These are phyloP conservation scores for Aspergillus sclerotioniger DNA, from an alignment of 495 filamentous ascomycete species.

Conservation along the genomic window DNA sequence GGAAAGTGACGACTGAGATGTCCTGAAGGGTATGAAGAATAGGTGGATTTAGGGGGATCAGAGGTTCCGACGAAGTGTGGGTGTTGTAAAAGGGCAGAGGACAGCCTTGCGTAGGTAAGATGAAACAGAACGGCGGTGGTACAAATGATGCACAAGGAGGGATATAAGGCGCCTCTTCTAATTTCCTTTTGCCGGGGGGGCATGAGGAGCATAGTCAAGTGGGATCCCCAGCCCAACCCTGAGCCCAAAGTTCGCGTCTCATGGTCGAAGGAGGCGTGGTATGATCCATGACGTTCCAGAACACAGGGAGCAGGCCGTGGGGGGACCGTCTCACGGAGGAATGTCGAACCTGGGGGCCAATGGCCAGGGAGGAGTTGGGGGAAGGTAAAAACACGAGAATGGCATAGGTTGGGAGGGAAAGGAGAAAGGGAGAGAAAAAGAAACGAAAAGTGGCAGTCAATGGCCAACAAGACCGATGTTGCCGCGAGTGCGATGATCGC, in stretches of 20 bases:
- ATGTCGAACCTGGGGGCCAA: slow-evolving; percentile 1
- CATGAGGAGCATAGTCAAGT: slow-evolving; percentile 4
- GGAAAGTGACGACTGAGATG: background rate
- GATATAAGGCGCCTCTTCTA: slow-evolving; percentile 4
- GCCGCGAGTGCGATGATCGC: slow-evolving; percentile 1
- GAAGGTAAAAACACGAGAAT: slow-evolving; percentile 5
- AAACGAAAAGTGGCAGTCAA: background rate
- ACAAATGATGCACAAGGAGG: slow-evolving; percentile 16
- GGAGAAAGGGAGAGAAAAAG: slow-evolving; percentile 5
- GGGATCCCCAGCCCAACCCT: slow-evolving; percentile 2
- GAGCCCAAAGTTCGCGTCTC: background rate
- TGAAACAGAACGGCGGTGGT: slow-evolving; percentile 4
- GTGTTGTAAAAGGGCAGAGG: slow-evolving; percentile 7
- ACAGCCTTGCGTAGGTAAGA: background rate
- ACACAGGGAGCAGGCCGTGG: slow-evolving; percentile 5
- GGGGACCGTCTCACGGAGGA: slow-evolving; percentile 10
- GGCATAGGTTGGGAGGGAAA: background rate
- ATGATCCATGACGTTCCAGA: slow-evolving; percentile 5
- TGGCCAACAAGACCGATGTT: slow-evolving; percentile 1
- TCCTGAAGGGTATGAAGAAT: background rate
- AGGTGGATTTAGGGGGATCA: background rate
- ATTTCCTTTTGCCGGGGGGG: background rate
- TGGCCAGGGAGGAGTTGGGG: background rate
- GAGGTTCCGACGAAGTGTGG: background rate
- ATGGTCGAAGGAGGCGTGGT: slow-evolving; percentile 4